A percentile compares a stretch with the other conserved stretches of the same genome.
Evolutionary conservation across 2,329 filamentous ascomycete genomes (phyloP).

Genomic region (Penicillium sp.): DNA sequence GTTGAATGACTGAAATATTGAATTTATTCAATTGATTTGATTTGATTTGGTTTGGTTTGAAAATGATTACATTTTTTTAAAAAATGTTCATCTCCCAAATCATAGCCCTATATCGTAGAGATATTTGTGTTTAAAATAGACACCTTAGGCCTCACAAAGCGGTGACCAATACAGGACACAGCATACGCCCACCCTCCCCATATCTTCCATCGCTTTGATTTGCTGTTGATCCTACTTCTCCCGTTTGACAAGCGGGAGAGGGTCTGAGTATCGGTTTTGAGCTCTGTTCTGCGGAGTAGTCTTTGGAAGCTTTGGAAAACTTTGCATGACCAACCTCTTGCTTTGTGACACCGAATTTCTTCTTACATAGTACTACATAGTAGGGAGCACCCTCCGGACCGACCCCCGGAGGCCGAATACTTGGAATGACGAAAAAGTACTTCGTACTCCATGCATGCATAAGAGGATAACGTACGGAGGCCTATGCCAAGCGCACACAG

Average conservation of each 20-base stretch:
- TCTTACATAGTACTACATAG: not conserved
- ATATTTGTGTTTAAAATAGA: not conserved
- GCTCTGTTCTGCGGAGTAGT: not conserved
- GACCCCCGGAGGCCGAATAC: not conserved
- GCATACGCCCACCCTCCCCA: not conserved
- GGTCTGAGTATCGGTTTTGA: not conserved
- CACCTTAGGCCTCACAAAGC: slow-evolving; percentile 12
- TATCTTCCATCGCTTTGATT: not conserved
- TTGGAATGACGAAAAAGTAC: not conserved
- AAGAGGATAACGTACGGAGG: not conserved
- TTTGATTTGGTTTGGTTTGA: not conserved
- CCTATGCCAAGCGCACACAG: slow-evolving; percentile 4
- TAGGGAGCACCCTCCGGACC: not conserved
- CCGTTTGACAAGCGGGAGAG: not conserved
- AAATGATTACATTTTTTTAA: not conserved
- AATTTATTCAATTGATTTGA: not conserved
- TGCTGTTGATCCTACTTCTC: not conserved
- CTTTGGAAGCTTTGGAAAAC: not conserved
- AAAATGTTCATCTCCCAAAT: not conserved
- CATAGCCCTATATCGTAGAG: not conserved
- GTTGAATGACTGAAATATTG: not conserved
- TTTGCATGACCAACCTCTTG: not conserved
- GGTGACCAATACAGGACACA: slow-evolving; percentile 3
- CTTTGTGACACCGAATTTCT: not conserved
- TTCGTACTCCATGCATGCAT: not conserved